Evolutionary conservation across 1,139 yeast species (phyloP).

Genomic region (Trichomonascaceae sp.): DNA sequence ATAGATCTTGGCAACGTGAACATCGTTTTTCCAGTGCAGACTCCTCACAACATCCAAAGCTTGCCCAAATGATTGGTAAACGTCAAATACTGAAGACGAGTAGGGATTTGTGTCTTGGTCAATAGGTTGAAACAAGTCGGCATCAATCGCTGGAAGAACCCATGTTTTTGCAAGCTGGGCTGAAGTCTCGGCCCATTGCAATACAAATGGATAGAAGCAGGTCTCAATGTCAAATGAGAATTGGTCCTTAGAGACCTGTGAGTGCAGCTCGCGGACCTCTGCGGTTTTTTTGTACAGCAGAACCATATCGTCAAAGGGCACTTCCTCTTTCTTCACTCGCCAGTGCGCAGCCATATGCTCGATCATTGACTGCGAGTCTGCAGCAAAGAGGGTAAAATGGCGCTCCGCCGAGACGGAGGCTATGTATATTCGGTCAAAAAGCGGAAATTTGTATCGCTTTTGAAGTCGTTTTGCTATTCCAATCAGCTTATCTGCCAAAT

Average conservation of each 20-base stretch:
- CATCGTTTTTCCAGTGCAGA: constrained; percentile 49
- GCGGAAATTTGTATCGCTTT: constrained; percentile 46
- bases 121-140: constrained; percentile 44
- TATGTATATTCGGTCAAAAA: constrained; percentile 46
- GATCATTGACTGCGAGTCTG: constrained; percentile 51
- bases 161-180: constrained; percentile 36
- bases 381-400: constrained; percentile 46
- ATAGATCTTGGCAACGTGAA: constrained; percentile 45
- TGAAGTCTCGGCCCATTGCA: constrained; percentile 44
- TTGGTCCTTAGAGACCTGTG: constrained; percentile 33
- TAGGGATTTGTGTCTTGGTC: constrained; percentile 31
- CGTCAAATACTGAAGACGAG: constrained; percentile 52
- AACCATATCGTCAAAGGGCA: constrained; percentile 48
- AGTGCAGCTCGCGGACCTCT: constrained; percentile 42
- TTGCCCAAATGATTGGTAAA: constrained; percentile 50
- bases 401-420: constrained; percentile 43
- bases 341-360: constrained; percentile 37
- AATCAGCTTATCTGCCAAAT: constrained; percentile 45
- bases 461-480: constrained; percentile 40
- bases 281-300: constrained; percentile 44
- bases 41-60: constrained; percentile 40
- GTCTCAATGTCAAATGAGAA: constrained; percentile 49
- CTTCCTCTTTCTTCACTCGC: constrained; percentile 23
- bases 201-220: constrained; percentile 45
- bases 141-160: constrained; percentile 40